Base-by-base conservation (phyloP, 2,329 filamentous ascomycete genomes). In the Colletotrichum cuscutae region DNA sequence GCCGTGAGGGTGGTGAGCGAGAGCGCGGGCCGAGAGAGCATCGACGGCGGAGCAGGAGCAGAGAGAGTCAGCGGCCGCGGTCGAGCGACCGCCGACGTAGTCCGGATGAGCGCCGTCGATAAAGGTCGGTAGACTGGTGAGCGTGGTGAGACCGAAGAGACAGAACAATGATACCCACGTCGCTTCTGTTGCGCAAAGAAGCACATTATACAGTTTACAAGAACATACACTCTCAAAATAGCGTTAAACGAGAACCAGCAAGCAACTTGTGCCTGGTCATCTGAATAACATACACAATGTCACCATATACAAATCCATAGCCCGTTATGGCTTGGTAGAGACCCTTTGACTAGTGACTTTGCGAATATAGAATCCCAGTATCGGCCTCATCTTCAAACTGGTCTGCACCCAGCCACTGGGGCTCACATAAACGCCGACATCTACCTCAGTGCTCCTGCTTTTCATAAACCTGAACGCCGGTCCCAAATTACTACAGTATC, bases 31-130 rank as follows among this genome's bases (percentile, higher is more conserved):
- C 49, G 46, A 72, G 65, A 37, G 67, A 75, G 49, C 63, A 71
- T n/a, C 65, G 65, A 13, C 70, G 65, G 52, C 59, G 66, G 28
- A 73, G 73, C 32, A 71, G 68, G 37, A 74, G 68, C 28, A 66
- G 72, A 9, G 65, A 69, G 22, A 57, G 58, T 13, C 63, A 73
- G 22, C 53, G 72, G 11, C 46, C 49, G 24, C 54, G 59, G 24
- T 59, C 71, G 4, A 46, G 65, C 22, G 72, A 73, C 11, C 59
- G 72, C 9, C 73, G 65, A 12, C 74, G 53, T 26, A 71, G 62
- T 32, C 62, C 66, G 4, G 71, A 71, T 4, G 62, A 73, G 46
- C 73, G 71, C n/a, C 52, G 32, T 24, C 53, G 49, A 19, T 73
- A 37, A 71, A 32, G 22, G 30, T n/a, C 49, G 3, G 19, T 15